These are phyloP conservation scores for Cenchrus americanus DNA, from an alignment of 176 grass and related monocot species.

Conservation along the genomic window DNA sequence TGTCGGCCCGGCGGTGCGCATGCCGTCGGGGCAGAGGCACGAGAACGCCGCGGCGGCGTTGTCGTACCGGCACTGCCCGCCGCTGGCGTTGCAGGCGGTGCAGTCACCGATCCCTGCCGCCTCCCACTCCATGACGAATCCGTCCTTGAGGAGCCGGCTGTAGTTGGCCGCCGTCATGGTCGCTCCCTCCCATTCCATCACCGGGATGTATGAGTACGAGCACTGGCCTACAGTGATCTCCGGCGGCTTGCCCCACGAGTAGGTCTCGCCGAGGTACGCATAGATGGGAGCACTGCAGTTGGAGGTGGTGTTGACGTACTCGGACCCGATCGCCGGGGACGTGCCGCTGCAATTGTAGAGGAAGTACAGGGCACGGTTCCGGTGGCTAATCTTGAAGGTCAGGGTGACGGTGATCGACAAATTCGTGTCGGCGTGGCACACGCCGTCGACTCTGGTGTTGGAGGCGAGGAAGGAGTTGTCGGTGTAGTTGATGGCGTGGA, in stretches of 20 bases:
- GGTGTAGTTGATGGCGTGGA: slow-evolving; percentile 47
- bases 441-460: slow-evolving; percentile 17
- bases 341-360: slow-evolving; percentile 39
- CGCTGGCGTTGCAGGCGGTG: not conserved
- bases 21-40: slow-evolving; percentile 58
- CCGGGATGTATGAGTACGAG: slow-evolving; percentile 31
- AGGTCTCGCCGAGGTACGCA: slow-evolving; percentile 27
- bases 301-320: not conserved
- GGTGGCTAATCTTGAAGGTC: slow-evolving; percentile 23
- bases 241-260: not conserved
- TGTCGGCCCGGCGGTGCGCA: not conserved
- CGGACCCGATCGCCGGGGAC: too few relatives aligned
- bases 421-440: slow-evolving; percentile 48
- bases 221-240: not conserved
- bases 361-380: slow-evolving; percentile 55
- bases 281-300: rapidly evolving
- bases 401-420: slow-evolving; percentile 42
- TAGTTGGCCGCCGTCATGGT: slow-evolving; percentile 30
- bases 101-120: not conserved
- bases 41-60: not conserved
- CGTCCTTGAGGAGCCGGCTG: slow-evolving; percentile 27
- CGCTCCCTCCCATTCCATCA: slow-evolving; percentile 23
- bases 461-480: slow-evolving; percentile 15
- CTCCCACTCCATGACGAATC: slow-evolving; percentile 58
- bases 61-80: slow-evolving; percentile 56